phyloP scores from a whole-genome alignment of 2,329 filamentous ascomycete species.

The Botrytis cinerea region DNA sequence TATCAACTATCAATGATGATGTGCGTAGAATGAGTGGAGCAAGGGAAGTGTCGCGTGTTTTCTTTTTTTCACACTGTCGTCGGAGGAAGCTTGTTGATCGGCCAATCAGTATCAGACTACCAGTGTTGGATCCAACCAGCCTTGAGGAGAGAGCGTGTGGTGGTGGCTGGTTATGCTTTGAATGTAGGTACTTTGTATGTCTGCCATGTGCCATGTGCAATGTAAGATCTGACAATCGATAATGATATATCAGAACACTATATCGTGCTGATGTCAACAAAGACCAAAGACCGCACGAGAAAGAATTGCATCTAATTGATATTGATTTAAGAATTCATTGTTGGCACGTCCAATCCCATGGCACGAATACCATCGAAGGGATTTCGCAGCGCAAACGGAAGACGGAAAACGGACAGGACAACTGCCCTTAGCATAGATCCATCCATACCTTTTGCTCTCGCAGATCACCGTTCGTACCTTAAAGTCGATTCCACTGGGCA shows the following conservation, averaged over 20 bases:
- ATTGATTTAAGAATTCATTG: neutral
- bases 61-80: neutral
- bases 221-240: neutral
- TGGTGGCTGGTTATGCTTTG: neutral
- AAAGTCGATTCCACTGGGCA: neutral
- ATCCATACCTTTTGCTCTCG: neutral
- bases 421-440: too few species aligned
- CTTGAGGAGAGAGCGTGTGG: neutral
- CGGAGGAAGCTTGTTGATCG: neutral
- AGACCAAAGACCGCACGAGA: neutral
- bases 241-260: neutral
- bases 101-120: neutral
- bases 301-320: neutral
- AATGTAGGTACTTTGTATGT: neutral
- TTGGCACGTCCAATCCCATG: neutral
- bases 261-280: neutral
- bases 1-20: neutral
- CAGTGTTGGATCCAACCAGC: neutral
- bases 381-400: slow-evolving; percentile 1
- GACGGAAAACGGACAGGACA: neutral
- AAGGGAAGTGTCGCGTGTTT: neutral
- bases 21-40: slow-evolving; percentile 9
- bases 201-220: neutral
- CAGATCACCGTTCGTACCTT: slow-evolving; percentile 10
- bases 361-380: neutral